Base-by-base conservation (phyloP, 805 yeast species). In the Hemisphaericaspora nanyangensis region DNA sequence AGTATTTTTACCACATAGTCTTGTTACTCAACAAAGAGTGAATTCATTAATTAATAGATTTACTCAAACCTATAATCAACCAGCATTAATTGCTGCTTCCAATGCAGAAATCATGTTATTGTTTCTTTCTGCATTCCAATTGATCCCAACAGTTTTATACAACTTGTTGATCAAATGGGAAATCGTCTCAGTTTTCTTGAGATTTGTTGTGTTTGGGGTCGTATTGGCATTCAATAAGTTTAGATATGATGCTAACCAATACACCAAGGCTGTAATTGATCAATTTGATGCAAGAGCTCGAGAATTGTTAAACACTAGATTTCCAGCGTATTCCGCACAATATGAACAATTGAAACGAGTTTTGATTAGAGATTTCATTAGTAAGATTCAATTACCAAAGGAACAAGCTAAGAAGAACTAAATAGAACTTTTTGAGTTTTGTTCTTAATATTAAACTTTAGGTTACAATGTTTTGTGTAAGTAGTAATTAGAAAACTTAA, bases 221-320 rank as follows among this genome's bases (percentile, higher is more conserved):
- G 48, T 64, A 8, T 49, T 59, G 22, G 62, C 54, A 6, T 68
- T 68, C 33, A 45, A 62, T 39, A 65, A 63, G 42, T 55, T 65
- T 39, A 56, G 72, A 42, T 64, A 46, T 47, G 63, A 60, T 40
- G 45, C 51, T 8, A 65, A 58, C 40, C 54, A 50, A 43, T 62
- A 56, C 45, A 58, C 70, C 15, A 56, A 55, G 41, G 43, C 61
- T 7, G 58, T 80, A 7, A 57, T 80, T 32, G 60, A 61, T 11
- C 72, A 71, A 37, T 70, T 72, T 48, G 76, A 79, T 42, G 49
- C 56, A 39, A 64, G 59, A 44, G 52, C 72, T 15, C 71, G 65
- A 42, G 45, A 39, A 26, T 43, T 40, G 18, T 57, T 51, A 38
- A 22, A 17, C 17, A 24, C 35, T 8, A 44, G 49, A 22, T 43